Evolutionary conservation across 2,329 filamentous ascomycete species (phyloP).

Genomic region (Scytalidium lignicola): DNA sequence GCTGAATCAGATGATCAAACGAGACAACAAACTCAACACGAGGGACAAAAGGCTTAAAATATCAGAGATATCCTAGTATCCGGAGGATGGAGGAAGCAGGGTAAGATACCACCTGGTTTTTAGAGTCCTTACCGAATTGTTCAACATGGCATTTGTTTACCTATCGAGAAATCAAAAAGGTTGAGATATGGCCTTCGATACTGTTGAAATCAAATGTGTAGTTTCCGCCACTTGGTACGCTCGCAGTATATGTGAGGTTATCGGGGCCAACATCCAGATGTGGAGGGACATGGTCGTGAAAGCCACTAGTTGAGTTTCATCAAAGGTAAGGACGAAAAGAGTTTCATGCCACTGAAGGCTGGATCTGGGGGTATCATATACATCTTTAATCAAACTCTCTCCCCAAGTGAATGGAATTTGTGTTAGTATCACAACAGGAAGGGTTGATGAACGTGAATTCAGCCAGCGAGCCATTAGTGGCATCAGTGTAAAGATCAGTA

Average conservation of each 20-base stretch:
- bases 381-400: conserved; percentile 30
- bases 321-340: conserved; percentile 30
- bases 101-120: conserved; percentile 26
- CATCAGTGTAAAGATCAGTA: conserved; percentile 30
- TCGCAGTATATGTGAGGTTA: conserved; percentile 30
- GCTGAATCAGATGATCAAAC: conserved; percentile 4
- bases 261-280: conserved; percentile 29
- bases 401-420: conserved; percentile 32
- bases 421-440: conserved; percentile 33
- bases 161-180: conserved; percentile 38
- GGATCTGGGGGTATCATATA: conserved; percentile 31
- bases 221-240: conserved; percentile 28
- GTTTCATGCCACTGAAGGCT: conserved; percentile 31
- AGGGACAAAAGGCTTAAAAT: conserved; percentile 2
- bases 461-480: conserved; percentile 26
- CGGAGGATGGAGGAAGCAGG: conserved; percentile 36
- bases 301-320: conserved; percentile 33
- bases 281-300: conserved; percentile 31
- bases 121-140: conserved; percentile 24
- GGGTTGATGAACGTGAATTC: conserved; percentile 33
- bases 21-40: conserved; percentile 5
- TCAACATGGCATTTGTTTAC: conserved; percentile 34
- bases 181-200: conserved; percentile 38
- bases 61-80: conserved; percentile 37
- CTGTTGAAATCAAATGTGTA: conserved; percentile 36